Conservation (phyloP, 148 eudicot genomes). For the Camellia sinensis region DNA sequence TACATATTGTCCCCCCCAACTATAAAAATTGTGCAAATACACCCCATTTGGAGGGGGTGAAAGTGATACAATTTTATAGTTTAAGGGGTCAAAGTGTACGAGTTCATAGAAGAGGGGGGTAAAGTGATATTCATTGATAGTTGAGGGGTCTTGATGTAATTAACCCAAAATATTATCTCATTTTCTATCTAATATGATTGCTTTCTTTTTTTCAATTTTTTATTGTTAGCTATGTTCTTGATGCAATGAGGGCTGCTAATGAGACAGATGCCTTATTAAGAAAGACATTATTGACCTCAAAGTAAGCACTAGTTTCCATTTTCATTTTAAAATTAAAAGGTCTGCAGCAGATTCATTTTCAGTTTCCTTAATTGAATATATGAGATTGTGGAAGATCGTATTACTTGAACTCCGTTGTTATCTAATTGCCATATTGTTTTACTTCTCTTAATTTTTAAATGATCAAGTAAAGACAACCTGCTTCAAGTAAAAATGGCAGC, state of each 20-base stretch:
- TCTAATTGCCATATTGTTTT: conserved; percentile 22
- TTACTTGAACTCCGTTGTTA: neutral
- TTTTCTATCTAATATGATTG: neutral
- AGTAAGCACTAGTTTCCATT: conserved; percentile 43
- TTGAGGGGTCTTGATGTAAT: no score
- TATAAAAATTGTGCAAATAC: no score
- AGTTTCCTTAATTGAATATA: neutral
- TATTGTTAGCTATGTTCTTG: conserved; percentile 60
- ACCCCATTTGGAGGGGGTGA: no score
- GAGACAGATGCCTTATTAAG: conserved; percentile 44
- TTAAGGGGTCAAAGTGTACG: no score
- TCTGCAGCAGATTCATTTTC: neutral
- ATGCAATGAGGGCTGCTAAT: conserved; percentile 68
- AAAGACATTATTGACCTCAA: conserved; percentile 40
- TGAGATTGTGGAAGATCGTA: neutral
- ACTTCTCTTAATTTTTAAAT: conserved; percentile 24
- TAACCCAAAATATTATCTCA: no score
- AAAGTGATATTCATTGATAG: no score
- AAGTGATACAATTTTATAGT: no score
- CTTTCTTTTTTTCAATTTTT: neutral
- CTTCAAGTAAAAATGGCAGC: conserved; percentile 66
- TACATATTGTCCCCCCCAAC: no score
- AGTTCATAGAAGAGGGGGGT: no score
- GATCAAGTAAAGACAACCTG: conserved; percentile 91
- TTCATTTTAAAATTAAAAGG: neutral